Evolutionary conservation across 768 basidiomycete species (phyloP), one percentile per base, ranked within the genome.

Genomic region (Agrocybe chaxingu): DNA sequence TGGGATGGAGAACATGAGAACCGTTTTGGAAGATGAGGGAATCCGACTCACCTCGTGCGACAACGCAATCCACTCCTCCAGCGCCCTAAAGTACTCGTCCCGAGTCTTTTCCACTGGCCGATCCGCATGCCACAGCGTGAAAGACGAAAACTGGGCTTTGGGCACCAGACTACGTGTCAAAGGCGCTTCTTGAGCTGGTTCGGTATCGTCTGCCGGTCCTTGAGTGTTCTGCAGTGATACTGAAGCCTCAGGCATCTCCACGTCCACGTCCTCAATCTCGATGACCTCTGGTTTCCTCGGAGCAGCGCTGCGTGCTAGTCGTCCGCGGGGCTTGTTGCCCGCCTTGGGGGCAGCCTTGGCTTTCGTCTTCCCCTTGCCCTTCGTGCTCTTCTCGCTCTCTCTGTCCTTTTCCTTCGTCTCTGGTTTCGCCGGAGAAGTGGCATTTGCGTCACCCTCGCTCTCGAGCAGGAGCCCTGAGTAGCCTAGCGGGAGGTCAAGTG

Each of bases 51-150:
- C 90, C 74, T 85, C 79, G 18, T 74, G 67, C 10, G 86, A 77
- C 24, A 92, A 67, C 16, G 56, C 69, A 35, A 80, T 80, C 89
- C 91, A 92, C 62, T 92, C 90, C 0, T 67, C 73, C 53, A 92
- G 60, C 2, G 84, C 69, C 11, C 87, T 74, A 41, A 77, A 64
- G 63, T 92, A 92, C 57, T 89, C 88, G 59, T 92, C 90, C 36
- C 68, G 73, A 3, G 76, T 79, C 45, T 82, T 82, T 53, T 91
- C 84, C 1, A 87, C 80, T 0, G 81, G 79, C 16, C 78, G 76
- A 64, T 92, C 91, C 3, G 85, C 77, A 51, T 82, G 74, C 90
- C 90, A 92, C 18, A 92, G 62, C n/a, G 79, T 78, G 55, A 92
- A 80, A 1, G 80, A 81, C 2, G 76, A 71, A 60, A 92, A 92